Conservation (phyloP, 2,329 filamentous ascomycete species). For the Nemania abortiva region DNA sequence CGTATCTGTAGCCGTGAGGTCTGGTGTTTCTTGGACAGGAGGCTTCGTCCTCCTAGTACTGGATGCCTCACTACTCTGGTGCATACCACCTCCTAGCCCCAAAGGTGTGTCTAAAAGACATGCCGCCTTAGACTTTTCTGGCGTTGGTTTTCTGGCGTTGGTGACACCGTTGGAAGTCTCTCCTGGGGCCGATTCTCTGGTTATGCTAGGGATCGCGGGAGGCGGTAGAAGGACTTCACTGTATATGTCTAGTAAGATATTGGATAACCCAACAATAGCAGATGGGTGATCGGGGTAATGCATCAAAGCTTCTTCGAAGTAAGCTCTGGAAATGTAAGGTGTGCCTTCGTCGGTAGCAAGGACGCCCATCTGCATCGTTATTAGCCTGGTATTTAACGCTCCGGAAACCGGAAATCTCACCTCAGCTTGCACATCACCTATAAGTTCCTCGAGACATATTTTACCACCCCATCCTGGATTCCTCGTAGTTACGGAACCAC, state of each 20-base stretch:
- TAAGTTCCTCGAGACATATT: constrained; percentile 85
- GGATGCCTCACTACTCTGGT: constrained; percentile 28
- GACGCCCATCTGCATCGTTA: constrained; percentile 69
- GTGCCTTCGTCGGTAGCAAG: constrained; percentile 71
- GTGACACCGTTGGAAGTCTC: constrained; percentile 22
- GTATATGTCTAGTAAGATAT: constrained; percentile 89
- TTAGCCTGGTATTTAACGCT: constrained; percentile 46
- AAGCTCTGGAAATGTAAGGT: constrained; percentile 76
- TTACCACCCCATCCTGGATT: constrained; percentile 80
- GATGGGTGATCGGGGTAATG: constrained; percentile 83
- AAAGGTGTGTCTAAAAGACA: constrained; percentile 58
- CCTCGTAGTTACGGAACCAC: constrained; percentile 71
- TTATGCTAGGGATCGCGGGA: constrained; percentile 63
- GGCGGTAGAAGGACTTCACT: constrained; percentile 73
- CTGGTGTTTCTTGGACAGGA: constrained; percentile 35
- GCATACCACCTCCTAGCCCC: constrained; percentile 56
- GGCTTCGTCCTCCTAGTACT: constrained; percentile 32
- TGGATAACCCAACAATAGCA: constrained; percentile 84
- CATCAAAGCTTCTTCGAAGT: constrained; percentile 86
- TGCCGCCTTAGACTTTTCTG: constrained; percentile 23
- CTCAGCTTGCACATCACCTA: constrained; percentile 86
- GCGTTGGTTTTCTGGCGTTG: constrained; percentile 29
- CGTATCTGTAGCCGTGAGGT: constrained; percentile 52
- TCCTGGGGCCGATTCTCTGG: constrained; percentile 46
- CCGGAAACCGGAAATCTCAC: constrained; percentile 61